Base-by-base conservation (phyloP, 306 rosid genomes). In the Rosa chinensis region DNA sequence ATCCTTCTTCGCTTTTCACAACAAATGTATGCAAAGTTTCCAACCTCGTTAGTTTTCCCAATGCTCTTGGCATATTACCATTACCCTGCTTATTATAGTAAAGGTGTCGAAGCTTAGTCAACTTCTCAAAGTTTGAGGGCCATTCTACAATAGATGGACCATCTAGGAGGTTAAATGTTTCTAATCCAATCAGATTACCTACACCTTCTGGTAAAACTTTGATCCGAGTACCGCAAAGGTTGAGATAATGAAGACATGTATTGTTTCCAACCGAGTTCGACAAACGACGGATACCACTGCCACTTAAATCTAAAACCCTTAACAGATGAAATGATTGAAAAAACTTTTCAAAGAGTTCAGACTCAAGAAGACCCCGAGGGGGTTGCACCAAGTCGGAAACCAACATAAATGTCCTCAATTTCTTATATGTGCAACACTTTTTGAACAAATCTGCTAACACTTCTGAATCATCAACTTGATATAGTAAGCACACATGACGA, bases 261-360 rank as follows among this genome's bases (percentile, higher is more conserved):
- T 32, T 32, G 35, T 32, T 32, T 32, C 35, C 35, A 32, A 32
- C 35, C 2, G 35, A 32, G 35, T 32, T 32, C 35, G 35, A 32
- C 35, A 32, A 32, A 32, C 35, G 35, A 32, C 35, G 35, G 35
- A 32, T 32, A 2, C 6, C 43, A 40, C 43, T 40, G 43, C 43
- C 43, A 5, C 77, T 59, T 58, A 81, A 70, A 70, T 75, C 76
- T 67, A 81, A 25, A 32, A 81, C 67, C 55, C 77, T 70, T 10
- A 76, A 40, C 1, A 32, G 6, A 40, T 40, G 43, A 40, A 40
- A 40, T 40, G 43, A 40, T 40, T 40, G 6, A 40, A 4, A 40
- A 4, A 40, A 5, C 43, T 5, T 40, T 40, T 4, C 43, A 70
- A 47, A 81, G 28, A 35, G 40, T 52, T n/a, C 16, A 14, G 76